A percentile compares a stretch with the other conserved stretches of the same genome.
Evolutionary conservation across 2,329 filamentous ascomycete species (phyloP).

Genomic region (Cladophialophora carrionii): DNA sequence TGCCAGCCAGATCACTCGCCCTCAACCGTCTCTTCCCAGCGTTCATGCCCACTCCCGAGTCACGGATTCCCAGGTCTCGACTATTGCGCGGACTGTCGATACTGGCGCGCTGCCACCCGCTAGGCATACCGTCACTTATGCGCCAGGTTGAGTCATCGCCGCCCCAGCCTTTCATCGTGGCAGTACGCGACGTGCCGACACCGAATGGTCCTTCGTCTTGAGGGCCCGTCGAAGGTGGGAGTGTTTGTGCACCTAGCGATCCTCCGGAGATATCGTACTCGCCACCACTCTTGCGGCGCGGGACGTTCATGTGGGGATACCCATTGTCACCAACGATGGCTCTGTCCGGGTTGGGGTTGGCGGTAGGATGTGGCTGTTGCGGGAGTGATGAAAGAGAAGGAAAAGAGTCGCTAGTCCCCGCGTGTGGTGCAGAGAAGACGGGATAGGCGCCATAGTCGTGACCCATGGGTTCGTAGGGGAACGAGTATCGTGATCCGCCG

Average conservation of each 20-base stretch:
- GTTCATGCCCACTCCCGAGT: conserved; percentile 5
- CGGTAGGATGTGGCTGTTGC: neutral
- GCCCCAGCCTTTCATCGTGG: neutral
- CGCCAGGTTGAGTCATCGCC: conserved; percentile 29
- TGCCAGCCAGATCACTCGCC: conserved; percentile 17
- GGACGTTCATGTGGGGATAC: conserved; percentile 29
- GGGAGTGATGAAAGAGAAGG: neutral
- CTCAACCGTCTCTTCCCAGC: conserved; percentile 15
- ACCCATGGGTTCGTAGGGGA: conserved; percentile 2
- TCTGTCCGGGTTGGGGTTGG: conserved; percentile 1
- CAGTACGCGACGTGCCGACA: neutral
- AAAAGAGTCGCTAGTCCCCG: neutral
- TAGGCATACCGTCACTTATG: conserved; percentile 31
- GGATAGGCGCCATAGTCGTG: conserved; percentile 16
- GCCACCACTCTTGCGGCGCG: conserved; percentile 19
- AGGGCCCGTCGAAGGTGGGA: neutral
- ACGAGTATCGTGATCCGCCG: conserved; percentile 6
- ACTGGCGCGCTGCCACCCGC: conserved; percentile 30
- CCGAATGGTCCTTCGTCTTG: neutral
- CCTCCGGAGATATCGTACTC: conserved; percentile 19
- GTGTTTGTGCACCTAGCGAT: conserved; percentile 10
- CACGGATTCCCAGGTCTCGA: conserved; percentile 10
- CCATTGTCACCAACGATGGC: conserved; percentile 29
- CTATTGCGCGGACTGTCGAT: conserved; percentile 18
- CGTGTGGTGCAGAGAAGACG: neutral